Evolutionary conservation across 768 basidiomycete genomes (phyloP).

Genomic region (Mycena haematopus): DNA sequence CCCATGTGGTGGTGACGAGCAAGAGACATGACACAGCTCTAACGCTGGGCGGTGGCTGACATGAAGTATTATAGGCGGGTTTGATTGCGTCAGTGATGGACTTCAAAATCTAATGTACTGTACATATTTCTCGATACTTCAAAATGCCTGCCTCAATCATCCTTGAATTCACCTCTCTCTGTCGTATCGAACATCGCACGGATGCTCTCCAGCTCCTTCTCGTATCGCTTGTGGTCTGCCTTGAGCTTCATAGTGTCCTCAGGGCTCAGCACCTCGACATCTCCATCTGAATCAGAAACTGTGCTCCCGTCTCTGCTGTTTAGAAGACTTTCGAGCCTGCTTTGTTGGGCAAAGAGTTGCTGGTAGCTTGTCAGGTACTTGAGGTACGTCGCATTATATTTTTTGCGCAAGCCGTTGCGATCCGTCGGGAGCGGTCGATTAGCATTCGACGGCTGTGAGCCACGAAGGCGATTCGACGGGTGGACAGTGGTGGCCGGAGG

Average conservation of each 20-base stretch:
- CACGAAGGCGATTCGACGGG: constrained; percentile 30
- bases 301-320: constrained; percentile 45
- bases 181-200: constrained; percentile 40
- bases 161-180: constrained; percentile 26
- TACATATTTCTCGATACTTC: not conserved
- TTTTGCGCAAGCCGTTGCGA: constrained; percentile 55
- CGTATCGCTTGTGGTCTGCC: constrained; percentile 50
- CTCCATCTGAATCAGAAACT: constrained; percentile 59
- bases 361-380: constrained; percentile 57
- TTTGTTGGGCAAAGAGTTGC: constrained; percentile 55
- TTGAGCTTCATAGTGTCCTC: constrained; percentile 58
- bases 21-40: constrained; percentile 4
- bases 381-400: constrained; percentile 58
- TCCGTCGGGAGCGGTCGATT: constrained; percentile 50
- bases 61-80: too few relatives aligned
- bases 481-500: constrained; percentile 36
- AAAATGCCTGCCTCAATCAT: constrained; percentile 15
- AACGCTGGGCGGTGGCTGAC: too few relatives aligned
- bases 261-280: constrained; percentile 57
- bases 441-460: constrained; percentile 39
- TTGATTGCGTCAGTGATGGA: constrained; percentile 1
- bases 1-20: constrained; percentile 20
- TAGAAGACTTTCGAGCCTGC: constrained; percentile 59
- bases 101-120: not conserved
- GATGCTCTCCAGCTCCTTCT: constrained; percentile 62